Base-by-base conservation (phyloP, 2,329 filamentous ascomycete genomes). In the Geosmithia morbida region DNA sequence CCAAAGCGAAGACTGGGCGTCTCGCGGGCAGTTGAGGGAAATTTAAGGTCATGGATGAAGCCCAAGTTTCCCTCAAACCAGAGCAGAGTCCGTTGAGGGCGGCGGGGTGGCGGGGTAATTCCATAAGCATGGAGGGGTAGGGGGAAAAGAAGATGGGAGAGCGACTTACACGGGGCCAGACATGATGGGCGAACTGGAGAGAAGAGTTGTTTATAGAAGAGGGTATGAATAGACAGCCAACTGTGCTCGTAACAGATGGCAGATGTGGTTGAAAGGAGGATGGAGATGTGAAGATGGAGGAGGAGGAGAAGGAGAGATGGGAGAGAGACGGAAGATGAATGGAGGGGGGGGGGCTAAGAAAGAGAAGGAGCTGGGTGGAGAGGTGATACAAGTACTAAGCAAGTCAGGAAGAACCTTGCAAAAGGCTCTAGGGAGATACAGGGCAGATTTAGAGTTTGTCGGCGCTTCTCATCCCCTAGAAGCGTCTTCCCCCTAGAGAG, bases 111-210 rank as follows among this genome's bases (percentile, higher is more conserved):
- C 61, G 64, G 64, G 64, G 65, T 64, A 62, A 56, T 50, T 42
- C 49, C 49, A 46, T 39, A 48, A 52, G 20, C 51, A 55, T 55
- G 47, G 54, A 55, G 53, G 51, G 53, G 51, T 46, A 51, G 50
- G 8, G 22, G 22, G 22, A 26, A 26, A 8, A 26, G 22, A 53
- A 45, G 48, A 29, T 50, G 49, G 47, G 40, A 54, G 46, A 48
- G 49, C 49, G 53, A 81, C 79, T 81, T 77, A 83, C 79, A 79
- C 77, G 67, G 79, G 66, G 65, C 75, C 74, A 73, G 76, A 79
- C 76, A 80, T 79, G 66, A 66, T 75, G 67, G 63, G 52, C 53
- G 46, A 46, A 18, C 41, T 46, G 22, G 45, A 43, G 30, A 29
- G 41, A 30, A 37, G 42, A 13, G 33, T 7, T 7, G 33, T 16